These are phyloP conservation scores for Paramecium sexaurelia DNA, from an alignment of 73 alveolate genomes.

Conservation along the genomic window DNA sequence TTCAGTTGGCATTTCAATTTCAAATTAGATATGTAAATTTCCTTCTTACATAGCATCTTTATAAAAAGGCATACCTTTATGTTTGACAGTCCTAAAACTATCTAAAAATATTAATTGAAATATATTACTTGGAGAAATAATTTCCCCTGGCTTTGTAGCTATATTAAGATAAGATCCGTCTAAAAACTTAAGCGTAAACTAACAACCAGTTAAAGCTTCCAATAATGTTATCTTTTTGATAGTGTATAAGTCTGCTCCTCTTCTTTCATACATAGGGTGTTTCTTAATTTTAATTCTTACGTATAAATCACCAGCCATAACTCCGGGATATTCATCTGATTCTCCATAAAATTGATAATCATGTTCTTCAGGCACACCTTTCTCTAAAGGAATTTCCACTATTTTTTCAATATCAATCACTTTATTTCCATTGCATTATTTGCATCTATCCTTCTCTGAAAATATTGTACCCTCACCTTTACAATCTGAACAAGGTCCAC, in stretches of 20 bases:
- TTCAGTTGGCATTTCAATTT: conserved; percentile 56
- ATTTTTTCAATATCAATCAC: conserved; percentile 68
- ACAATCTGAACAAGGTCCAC: conserved; percentile 92
- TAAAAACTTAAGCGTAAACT: conserved; percentile 78
- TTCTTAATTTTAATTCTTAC: conserved; percentile 80
- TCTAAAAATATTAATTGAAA: too few species aligned
- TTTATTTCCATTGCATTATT: conserved; percentile 86
- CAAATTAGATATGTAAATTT: conserved; percentile 21
- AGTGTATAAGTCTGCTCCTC: conserved; percentile 91
- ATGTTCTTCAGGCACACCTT: conserved; percentile 90
- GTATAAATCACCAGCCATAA: conserved; percentile 95
- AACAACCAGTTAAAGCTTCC: conserved; percentile 90
- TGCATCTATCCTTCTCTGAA: conserved; percentile 86
- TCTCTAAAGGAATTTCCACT: conserved; percentile 54
- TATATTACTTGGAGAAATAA: conserved; percentile 76
- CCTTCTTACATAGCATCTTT: conserved; percentile 64
- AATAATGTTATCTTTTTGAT: conserved; percentile 81
- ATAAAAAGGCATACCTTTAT: conserved; percentile 49
- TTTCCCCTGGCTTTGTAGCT: conserved; percentile 84
- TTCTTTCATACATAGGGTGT: conserved; percentile 85
- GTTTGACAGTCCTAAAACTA: conserved; percentile 2
- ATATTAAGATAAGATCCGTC: conserved; percentile 84
- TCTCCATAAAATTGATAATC: conserved; percentile 93
- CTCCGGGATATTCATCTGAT: conserved; percentile 97
- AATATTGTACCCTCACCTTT: conserved; percentile 87